Percentiles rank a stretch among this genome's conserved stretches.
Evolutionary conservation across 495 filamentous ascomycete species (phyloP).

Genomic region (Cairneyella variabilis): DNA sequence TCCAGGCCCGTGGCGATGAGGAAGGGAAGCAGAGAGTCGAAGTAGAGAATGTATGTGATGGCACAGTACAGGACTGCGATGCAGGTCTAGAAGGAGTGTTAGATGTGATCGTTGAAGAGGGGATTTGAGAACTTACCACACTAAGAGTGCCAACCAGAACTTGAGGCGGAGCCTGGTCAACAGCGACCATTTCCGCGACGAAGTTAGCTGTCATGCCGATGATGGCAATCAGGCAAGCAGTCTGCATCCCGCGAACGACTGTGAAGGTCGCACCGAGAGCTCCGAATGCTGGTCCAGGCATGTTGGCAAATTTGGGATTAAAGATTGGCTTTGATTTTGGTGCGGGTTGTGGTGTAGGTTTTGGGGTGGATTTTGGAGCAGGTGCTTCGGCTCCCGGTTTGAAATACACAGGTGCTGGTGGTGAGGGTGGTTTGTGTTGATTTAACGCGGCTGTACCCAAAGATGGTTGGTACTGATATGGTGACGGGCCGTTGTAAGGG

Average conservation of each 20-base stretch:
- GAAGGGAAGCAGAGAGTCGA: slow-evolving; percentile 70
- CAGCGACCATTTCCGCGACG: slow-evolving; percentile 69
- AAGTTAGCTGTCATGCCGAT: slow-evolving; percentile 83
- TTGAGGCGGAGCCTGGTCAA: slow-evolving; percentile 57
- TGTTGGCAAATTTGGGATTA: slow-evolving; percentile 6
- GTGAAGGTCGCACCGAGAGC: slow-evolving; percentile 78
- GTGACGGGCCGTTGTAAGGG: too few species aligned
- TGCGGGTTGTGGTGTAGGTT: neutral
- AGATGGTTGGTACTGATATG: too few species aligned
- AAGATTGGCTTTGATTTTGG: slow-evolving; percentile 1
- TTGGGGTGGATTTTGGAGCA: neutral
- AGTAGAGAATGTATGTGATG: slow-evolving; percentile 73
- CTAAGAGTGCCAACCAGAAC: slow-evolving; percentile 74
- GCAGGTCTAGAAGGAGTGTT: slow-evolving; percentile 50
- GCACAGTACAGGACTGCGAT: slow-evolving; percentile 73
- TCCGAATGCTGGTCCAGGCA: slow-evolving; percentile 47
- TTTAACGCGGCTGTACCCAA: too few species aligned
- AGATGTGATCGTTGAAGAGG: neutral
- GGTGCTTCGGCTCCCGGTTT: neutral
- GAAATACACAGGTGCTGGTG: too few species aligned
- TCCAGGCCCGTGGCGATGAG: slow-evolving; percentile 63
- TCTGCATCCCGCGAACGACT: slow-evolving; percentile 65
- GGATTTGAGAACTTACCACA: slow-evolving; percentile 57
- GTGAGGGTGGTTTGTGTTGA: neutral
- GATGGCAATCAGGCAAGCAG: slow-evolving; percentile 67